Evolutionary conservation across 768 basidiomycete genomes (phyloP), one percentile per base, ranked within the genome.

Genomic region (Lactarius sanguifluus): DNA sequence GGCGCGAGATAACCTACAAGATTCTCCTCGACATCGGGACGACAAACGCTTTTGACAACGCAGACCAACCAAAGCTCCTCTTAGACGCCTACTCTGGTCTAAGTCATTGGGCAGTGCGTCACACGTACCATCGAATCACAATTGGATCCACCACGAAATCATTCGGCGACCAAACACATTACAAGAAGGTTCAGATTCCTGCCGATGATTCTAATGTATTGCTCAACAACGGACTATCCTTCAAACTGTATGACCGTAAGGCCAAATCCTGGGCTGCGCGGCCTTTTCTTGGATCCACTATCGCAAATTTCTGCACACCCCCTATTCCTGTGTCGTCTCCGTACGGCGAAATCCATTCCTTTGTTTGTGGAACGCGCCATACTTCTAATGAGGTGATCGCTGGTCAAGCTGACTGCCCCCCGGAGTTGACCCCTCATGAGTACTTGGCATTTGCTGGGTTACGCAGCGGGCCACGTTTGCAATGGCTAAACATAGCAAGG

Each of bases 381-480:
- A 77, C 78, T 1, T 74, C 80, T 1, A 85, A 85, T 60, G 69
- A 72, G 40, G 71, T 82, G 38, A 68, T 85, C 32, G 78, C 79
- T 36, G 69, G 73, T 16, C 83, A 84, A 68, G 67, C 66, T 0
- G 71, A 73, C 12, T 83, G 82, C 64, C 79, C 79, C 15, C 41
- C 45, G n/a, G 73, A 78, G 4, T 71, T 85, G 30, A 76, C 68
- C 10, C 66, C 81, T 2, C 81, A 85, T 30, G 83, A 85, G 64
- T 81, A 75, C 41, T 73, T 79, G 20, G 75, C 80, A 0, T 85
- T 84, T 56, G 78, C 77, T 23, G 73, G 76, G 57, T 65, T 85
- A 30, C 81, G 85, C 10, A 77, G 79, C 43, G 85, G 84, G 0
- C 64, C 74, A 0, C 71, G 64, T 1, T 65, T 85, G 0, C 83